These are phyloP conservation scores for Scheffersomyces spartinae DNA, from an alignment of 805 yeast genomes.

Conservation along the genomic window DNA sequence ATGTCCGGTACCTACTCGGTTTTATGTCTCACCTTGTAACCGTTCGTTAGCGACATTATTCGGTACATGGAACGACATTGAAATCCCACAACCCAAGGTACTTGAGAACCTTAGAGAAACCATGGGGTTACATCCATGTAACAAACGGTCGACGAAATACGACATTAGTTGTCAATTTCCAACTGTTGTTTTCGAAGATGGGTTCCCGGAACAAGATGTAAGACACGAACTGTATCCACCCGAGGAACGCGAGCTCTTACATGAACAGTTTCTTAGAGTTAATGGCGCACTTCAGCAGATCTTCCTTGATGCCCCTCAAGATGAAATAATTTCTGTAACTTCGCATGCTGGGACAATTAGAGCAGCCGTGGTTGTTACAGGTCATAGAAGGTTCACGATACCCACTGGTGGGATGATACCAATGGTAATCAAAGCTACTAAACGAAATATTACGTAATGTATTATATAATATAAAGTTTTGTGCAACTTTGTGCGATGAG, in stretches of 20 bases:
- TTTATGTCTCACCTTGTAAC: constrained; percentile 40
- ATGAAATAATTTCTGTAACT: constrained; percentile 27
- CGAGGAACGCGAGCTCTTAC: constrained; percentile 30
- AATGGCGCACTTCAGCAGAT: constrained; percentile 25
- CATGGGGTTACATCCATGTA: constrained; percentile 40
- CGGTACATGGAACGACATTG: constrained; percentile 32
- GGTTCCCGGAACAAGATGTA: constrained; percentile 35
- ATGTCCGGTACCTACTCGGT: constrained; percentile 25
- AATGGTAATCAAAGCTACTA: constrained; percentile 32
- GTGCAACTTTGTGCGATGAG: no score
- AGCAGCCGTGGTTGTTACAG: constrained; percentile 34
- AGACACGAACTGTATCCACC: constrained; percentile 22
- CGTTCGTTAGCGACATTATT: constrained; percentile 39
- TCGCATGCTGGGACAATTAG: constrained; percentile 41
- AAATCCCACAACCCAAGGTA: constrained; percentile 24
- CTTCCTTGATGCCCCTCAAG: constrained; percentile 18
- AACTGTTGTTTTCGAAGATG: constrained; percentile 31
- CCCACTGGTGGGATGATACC: constrained; percentile 50
- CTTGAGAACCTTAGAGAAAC: constrained; percentile 38
- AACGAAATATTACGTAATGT: no score
- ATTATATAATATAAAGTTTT: no score
- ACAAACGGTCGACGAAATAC: constrained; percentile 28
- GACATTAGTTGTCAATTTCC: constrained; percentile 30
- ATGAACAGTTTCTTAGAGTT: constrained; percentile 25
- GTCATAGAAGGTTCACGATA: constrained; percentile 36